Base-by-base conservation (phyloP, 2,329 filamentous ascomycete genomes). In the Beauveria australis region DNA sequence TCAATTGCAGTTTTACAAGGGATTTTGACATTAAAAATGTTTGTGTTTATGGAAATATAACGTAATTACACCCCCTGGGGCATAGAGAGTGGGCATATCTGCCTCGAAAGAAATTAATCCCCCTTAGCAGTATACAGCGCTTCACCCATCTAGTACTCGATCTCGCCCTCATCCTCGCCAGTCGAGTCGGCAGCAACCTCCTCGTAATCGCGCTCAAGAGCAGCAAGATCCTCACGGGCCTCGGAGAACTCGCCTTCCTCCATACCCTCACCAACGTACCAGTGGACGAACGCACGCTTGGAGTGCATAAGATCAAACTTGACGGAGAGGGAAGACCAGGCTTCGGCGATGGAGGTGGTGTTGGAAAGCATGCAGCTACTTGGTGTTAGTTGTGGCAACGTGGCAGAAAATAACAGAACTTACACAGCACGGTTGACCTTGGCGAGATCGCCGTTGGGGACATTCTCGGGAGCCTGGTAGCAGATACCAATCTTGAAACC, bases 261-360 rank as follows among this genome's bases (percentile, higher is more conserved):
- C 94, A 99, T 99, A 87, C 94, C 94, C 84, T 97, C 94, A 81
- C 94, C 94, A 74, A 99, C 94, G 73, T 97, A 99, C 94, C 94
- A 99, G 82, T 99, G 94, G 67, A 99, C 94, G 80, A 99, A 99
- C 65, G 94, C 94, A 82, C 94, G 94, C 89, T 99, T 99, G 77
- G 91, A 95, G 88, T 97, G 97, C 94, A 99, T 99, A 76, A 99
- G 91, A 74, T 99, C 94, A 82, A 99, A 99, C 83, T 99, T 99
- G 85, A 89, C 86, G 64, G 92, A 95, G 66, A 99, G 86, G 67
- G 92, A 92, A 66, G 90, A 92, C 94, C 94, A 99, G 66, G 94
- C 94, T 81, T 97, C 93, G 73, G 93, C 90, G 72, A 99, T 99
- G 72, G 94, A 93, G 58, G 94, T 99, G 70, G 94, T 99, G 86